phyloP scores from a whole-genome alignment of 2,329 filamentous ascomycete genomes.

The Sporothrix brasiliensis region DNA sequence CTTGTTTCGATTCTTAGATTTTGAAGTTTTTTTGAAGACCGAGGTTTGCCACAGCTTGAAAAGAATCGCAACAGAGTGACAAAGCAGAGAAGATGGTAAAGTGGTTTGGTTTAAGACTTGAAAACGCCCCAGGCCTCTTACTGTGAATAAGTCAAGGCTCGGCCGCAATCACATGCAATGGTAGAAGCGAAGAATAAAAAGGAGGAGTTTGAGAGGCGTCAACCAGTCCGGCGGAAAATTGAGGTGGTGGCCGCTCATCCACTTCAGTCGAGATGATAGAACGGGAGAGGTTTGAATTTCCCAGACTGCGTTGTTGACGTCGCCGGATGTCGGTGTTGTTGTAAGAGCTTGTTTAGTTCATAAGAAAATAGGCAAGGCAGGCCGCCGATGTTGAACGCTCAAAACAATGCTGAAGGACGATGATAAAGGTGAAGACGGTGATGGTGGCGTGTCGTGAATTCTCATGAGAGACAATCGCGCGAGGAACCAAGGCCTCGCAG shows the following conservation, averaged over 20 bases:
- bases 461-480: constrained; percentile 11
- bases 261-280: neutral
- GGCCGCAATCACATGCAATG: constrained; percentile 18
- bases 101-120: neutral
- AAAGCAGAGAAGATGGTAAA: neutral
- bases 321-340: neutral
- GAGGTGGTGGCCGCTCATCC: neutral
- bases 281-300: neutral
- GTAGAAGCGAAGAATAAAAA: constrained; percentile 14
- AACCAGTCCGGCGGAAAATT: constrained; percentile 12
- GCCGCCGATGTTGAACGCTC: neutral
- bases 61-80: neutral
- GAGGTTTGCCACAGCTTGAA: neutral
- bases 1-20: neutral
- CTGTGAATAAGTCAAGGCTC: constrained; percentile 16
- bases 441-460: neutral
- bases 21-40: neutral
- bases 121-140: constrained; percentile 25
- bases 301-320: neutral
- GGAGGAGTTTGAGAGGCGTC: neutral
- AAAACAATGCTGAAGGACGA: neutral
- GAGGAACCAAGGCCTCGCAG: constrained; percentile 11
- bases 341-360: neutral
- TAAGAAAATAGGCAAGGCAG: neutral
- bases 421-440: neutral